Conservation (phyloP, 208 protist genomes). For the Trypanosoma avium region DNA sequence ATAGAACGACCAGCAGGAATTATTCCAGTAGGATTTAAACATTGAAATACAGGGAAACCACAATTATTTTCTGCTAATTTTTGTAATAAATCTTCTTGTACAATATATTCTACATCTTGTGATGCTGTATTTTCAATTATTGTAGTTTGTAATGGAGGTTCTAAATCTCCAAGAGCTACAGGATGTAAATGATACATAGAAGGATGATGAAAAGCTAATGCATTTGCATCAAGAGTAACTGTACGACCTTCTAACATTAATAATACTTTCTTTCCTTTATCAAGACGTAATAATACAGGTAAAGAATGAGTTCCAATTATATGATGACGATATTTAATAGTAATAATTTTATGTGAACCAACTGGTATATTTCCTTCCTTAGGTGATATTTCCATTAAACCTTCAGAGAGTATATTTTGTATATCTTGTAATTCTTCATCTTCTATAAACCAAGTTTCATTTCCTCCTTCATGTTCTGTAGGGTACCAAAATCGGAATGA, state of each 20-base stretch:
- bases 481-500: conserved; percentile 81
- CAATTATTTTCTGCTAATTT: conserved; percentile 58
- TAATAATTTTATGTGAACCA: conserved; percentile 49
- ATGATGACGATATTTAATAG: conserved; percentile 65
- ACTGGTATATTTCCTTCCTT: conserved; percentile 57
- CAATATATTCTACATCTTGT: conserved; percentile 55
- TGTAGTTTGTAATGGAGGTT: conserved; percentile 84
- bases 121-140: conserved; percentile 70
- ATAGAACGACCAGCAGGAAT: conserved; percentile 51
- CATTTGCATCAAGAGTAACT: conserved; percentile 43
- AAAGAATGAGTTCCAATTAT: conserved; percentile 73
- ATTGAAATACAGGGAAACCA: conserved; percentile 88
- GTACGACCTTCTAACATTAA: conserved; percentile 87
- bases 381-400: conserved; percentile 70
- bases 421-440: conserved; percentile 72
- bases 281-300: conserved; percentile 77
- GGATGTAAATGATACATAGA: conserved; percentile 64
- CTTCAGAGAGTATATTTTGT: conserved; percentile 64
- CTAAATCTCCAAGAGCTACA: conserved; percentile 86
- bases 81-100: conserved; percentile 55
- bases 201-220: conserved; percentile 68
- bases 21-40: conserved; percentile 74
- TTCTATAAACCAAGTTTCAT: conserved; percentile 86
- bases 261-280: conserved; percentile 68
- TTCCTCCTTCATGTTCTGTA: conserved; percentile 78